These are phyloP conservation scores for Xylaria nigripes DNA, from an alignment of 495 filamentous ascomycete genomes.

Conservation along the genomic window DNA sequence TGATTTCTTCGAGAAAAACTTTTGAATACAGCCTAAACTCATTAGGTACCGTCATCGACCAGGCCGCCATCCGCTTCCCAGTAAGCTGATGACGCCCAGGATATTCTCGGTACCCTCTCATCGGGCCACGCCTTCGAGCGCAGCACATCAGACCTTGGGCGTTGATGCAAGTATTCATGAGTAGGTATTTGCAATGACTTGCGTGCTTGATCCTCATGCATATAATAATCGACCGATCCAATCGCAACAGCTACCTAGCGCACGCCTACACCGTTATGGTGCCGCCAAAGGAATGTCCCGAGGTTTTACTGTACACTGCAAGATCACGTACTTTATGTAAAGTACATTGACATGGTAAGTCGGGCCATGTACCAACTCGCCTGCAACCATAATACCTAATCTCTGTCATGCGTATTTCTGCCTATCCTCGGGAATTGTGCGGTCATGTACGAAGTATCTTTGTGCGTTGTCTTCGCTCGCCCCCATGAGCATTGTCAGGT, in stretches of 20 bases:
- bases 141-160: slow-evolving; percentile 57
- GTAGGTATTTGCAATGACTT: slow-evolving; percentile 40
- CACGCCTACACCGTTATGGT: slow-evolving; percentile 7
- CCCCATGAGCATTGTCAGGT: slow-evolving; percentile 5
- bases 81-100: slow-evolving; percentile 26
- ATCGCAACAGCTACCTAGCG: neutral
- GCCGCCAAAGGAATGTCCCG: slow-evolving; percentile 5
- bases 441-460: neutral
- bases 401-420: slow-evolving; percentile 57
- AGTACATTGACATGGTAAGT: slow-evolving; percentile 12
- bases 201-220: slow-evolving; percentile 42
- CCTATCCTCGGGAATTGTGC: slow-evolving; percentile 39
- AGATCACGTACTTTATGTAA: neutral
- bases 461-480: slow-evolving; percentile 5
- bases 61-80: slow-evolving; percentile 40
- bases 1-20: slow-evolving; percentile 21
- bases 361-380: neutral
- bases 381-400: slow-evolving; percentile 42
- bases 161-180: slow-evolving; percentile 47
- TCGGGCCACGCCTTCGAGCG: slow-evolving; percentile 35
- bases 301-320: slow-evolving; percentile 5
- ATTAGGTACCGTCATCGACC: slow-evolving; percentile 38
- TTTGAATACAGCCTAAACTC: slow-evolving; percentile 34
- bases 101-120: slow-evolving; percentile 8
- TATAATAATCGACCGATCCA: slow-evolving; percentile 22